phyloP scores from a whole-genome alignment of 2,329 filamentous ascomycete genomes.

The Pseudogymnoascus sp. region DNA sequence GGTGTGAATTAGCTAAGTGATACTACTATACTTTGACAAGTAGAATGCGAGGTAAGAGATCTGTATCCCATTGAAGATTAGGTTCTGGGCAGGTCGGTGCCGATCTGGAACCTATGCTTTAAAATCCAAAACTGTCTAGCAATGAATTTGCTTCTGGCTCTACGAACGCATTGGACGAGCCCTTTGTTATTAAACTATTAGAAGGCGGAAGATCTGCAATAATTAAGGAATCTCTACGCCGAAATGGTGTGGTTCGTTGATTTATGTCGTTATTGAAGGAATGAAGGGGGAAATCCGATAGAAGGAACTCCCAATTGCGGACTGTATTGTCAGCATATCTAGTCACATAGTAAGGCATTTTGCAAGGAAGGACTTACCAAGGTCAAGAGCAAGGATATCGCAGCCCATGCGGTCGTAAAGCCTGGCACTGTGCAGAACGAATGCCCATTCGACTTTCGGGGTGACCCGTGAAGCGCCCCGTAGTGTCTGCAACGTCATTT shows the following conservation, averaged over 20 bases:
- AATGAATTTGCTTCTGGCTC: constrained; percentile 87
- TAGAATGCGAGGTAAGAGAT: not conserved
- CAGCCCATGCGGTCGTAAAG: constrained; percentile 90
- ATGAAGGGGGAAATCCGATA: constrained; percentile 36
- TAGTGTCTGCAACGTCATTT: constrained; percentile 72
- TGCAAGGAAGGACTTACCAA: constrained; percentile 46
- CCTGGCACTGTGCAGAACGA: constrained; percentile 76
- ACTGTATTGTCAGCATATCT: constrained; percentile 37
- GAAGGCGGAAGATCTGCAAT: constrained; percentile 61
- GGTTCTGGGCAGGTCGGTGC: not conserved
- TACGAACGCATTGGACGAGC: constrained; percentile 69
- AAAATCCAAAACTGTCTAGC: constrained; percentile 91
- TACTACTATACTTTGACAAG: not conserved
- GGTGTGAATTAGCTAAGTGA: not conserved
- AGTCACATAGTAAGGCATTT: not conserved
- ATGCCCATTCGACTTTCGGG: constrained; percentile 75
- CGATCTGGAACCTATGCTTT: constrained; percentile 12
- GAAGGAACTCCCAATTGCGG: constrained; percentile 72
- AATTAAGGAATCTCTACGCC: constrained; percentile 66
- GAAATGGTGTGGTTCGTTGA: constrained; percentile 48
- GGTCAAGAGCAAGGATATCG: constrained; percentile 76
- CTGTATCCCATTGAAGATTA: not conserved
- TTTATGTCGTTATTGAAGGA: constrained; percentile 29
- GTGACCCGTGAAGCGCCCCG: constrained; percentile 76
- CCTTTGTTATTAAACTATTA: constrained; percentile 35